phyloP scores from a whole-genome alignment of 306 rosid species.

The Delonix regia region DNA sequence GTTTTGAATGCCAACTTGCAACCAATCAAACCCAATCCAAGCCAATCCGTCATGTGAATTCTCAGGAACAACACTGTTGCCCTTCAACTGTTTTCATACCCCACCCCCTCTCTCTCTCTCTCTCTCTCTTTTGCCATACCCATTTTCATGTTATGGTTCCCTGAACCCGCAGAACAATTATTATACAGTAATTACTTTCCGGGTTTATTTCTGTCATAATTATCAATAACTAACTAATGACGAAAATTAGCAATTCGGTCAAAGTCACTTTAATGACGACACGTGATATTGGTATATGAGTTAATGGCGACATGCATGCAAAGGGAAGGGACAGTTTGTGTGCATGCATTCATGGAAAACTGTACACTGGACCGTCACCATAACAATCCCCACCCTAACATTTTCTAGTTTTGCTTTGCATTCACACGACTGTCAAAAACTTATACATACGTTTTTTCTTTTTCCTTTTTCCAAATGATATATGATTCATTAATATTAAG shows the following conservation, averaged over 20 bases:
- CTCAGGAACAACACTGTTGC: neutral
- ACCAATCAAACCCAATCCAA: constrained; percentile 43
- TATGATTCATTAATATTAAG: too few relatives aligned
- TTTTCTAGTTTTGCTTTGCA: neutral
- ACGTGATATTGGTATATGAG: constrained; percentile 36
- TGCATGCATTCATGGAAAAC: constrained; percentile 15
- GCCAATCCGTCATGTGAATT: constrained; percentile 28
- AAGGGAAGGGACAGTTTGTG: constrained; percentile 31
- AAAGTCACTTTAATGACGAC: constrained; percentile 39
- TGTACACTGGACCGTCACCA: too few relatives aligned
- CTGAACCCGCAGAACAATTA: neutral
- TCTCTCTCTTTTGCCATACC: neutral
- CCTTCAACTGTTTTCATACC: neutral
- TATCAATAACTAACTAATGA: too few relatives aligned
- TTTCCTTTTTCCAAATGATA: too few relatives aligned
- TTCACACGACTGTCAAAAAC: neutral
- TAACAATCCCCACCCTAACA: too few relatives aligned
- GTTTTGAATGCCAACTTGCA: constrained; percentile 45
- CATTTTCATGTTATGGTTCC: neutral
- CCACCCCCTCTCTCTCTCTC: neutral
- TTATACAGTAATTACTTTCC: too few relatives aligned
- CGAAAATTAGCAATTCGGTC: neutral
- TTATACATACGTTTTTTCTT: too few relatives aligned
- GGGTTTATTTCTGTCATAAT: neutral
- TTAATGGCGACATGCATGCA: constrained; percentile 42